Evolutionary conservation across 1,284 basidiomycete genomes (phyloP), one percentile per base, ranked within the genome.

Genomic region (Thecaphora thlaspeos): DNA sequence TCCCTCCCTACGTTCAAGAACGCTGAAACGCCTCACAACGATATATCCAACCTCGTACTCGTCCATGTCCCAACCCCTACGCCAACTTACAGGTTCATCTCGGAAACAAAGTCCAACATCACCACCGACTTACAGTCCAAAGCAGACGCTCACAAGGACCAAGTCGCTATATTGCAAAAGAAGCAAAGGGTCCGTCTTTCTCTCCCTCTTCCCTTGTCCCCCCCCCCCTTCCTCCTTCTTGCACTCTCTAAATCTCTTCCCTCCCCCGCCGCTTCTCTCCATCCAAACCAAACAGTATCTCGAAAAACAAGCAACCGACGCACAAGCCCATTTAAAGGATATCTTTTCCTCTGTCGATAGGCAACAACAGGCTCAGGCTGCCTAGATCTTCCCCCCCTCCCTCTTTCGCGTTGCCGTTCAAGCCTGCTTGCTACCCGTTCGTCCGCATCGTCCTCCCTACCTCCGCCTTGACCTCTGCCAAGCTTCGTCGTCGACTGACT

Each of bases 251-350:
- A 15, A 37, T 17, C 26, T 28, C 22, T 21, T 28, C 30, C 30
- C 24, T 14, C 37, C 23, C 28, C 11, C 26, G 26, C 11, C 26
- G 26, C 7, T 28, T n/a, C n/a, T n/a, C n/a, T n/a, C n/a, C n/a
- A n/a, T n/a, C n/a, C 5, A 28, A 28, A 28, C 26, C 7, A 28
- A 28, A 46, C 45, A 63, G 56, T 64, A 64, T 42, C 56, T 64
- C 22, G 48, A 53, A 56, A 64, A 64, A 48, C 61, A 64, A 43
- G 45, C 41, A 19, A 34, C 50, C 18, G 61, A 64, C 47, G 61
- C 61, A 24, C 61, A 64, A 50, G 49, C 61, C 24, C 61, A 64
- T 18, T 53, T 64, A 45, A 64, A 60, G 48, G 61, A 64, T 43
- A 64, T 64, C 22, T 64, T 64, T 15, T 51, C 47, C 45, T 56